Percentiles rank a stretch among this genome's conserved stretches.
Conservation (phyloP, 179 eudicot species). For the Actinidia arguta region DNA sequence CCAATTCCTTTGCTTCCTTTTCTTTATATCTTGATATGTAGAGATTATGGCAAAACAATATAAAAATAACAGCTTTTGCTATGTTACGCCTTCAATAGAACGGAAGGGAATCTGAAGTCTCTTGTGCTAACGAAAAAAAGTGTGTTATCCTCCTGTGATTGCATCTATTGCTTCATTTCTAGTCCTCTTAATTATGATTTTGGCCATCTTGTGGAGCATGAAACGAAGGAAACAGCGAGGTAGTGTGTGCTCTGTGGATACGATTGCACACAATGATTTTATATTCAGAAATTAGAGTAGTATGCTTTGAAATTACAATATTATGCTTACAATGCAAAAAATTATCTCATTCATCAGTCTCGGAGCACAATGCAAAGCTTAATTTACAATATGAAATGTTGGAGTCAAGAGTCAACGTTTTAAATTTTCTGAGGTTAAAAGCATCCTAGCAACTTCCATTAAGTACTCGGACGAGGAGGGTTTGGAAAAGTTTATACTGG, state of each 20-base stretch:
- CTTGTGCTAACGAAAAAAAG: slow-evolving; percentile 15
- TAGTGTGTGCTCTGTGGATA: background rate
- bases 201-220: background rate
- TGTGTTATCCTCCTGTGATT: background rate
- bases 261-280: too few relatives aligned
- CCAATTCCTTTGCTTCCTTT: too few relatives aligned
- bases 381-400: too few relatives aligned
- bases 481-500: slow-evolving; percentile 46
- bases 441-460: slow-evolving; percentile 31
- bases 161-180: slow-evolving; percentile 15
- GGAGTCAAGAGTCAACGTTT: slow-evolving; percentile 2
- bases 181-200: background rate
- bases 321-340: too few relatives aligned
- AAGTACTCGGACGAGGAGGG: slow-evolving; percentile 41
- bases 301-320: too few relatives aligned
- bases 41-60: too few relatives aligned
- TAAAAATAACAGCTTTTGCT: too few relatives aligned
- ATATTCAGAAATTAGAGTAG: too few relatives aligned
- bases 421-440: slow-evolving; percentile 31
- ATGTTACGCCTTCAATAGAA: background rate
- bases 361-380: too few relatives aligned
- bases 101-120: background rate
- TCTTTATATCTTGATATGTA: too few relatives aligned
- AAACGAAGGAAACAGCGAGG: background rate
- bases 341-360: too few relatives aligned